Conservation (phyloP, 352 stramenopile genomes). For the Pythium diclinum region DNA sequence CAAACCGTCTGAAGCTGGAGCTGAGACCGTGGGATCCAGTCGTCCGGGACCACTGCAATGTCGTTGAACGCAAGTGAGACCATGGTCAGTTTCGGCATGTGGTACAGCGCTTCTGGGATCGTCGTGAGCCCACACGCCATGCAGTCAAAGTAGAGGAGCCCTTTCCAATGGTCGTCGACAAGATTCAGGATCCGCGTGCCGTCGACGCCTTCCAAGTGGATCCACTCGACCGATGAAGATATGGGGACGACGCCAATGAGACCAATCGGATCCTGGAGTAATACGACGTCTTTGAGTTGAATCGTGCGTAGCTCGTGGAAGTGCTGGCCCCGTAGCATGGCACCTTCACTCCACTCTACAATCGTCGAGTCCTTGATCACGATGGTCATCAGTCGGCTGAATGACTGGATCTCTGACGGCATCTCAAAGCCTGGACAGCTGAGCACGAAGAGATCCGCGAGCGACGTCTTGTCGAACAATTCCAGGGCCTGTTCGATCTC, state of each 20-base stretch:
- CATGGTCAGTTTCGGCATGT: neutral
- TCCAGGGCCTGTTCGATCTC: slow-evolving; percentile 4
- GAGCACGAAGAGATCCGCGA: slow-evolving; percentile 6
- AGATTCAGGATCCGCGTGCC: neutral
- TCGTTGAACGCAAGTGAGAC: neutral
- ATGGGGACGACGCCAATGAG: slow-evolving; percentile 2
- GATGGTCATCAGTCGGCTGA: slow-evolving; percentile 7
- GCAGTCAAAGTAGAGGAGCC: slow-evolving; percentile 2
- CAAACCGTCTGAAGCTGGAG: neutral
- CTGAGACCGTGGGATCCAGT: neutral
- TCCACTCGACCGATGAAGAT: slow-evolving; percentile 1
- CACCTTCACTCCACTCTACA: slow-evolving; percentile 2
- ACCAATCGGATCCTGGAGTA: slow-evolving; percentile 1
- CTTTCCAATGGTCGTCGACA: slow-evolving; percentile 8
- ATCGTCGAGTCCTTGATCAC: slow-evolving; percentile 13
- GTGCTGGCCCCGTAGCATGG: neutral
- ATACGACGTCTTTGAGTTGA: neutral
- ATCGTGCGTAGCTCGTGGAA: slow-evolving; percentile 8
- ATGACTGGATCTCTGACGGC: slow-evolving; percentile 7
- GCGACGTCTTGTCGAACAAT: neutral
- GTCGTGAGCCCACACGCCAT: neutral
- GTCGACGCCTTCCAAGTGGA: neutral
- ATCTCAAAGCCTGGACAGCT: slow-evolving; percentile 8
- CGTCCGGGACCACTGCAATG: neutral
- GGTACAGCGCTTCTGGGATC: neutral